These are phyloP conservation scores for Graphilbum sp. DNA, from an alignment of 2,329 filamentous ascomycete species.

Conservation along the genomic window DNA sequence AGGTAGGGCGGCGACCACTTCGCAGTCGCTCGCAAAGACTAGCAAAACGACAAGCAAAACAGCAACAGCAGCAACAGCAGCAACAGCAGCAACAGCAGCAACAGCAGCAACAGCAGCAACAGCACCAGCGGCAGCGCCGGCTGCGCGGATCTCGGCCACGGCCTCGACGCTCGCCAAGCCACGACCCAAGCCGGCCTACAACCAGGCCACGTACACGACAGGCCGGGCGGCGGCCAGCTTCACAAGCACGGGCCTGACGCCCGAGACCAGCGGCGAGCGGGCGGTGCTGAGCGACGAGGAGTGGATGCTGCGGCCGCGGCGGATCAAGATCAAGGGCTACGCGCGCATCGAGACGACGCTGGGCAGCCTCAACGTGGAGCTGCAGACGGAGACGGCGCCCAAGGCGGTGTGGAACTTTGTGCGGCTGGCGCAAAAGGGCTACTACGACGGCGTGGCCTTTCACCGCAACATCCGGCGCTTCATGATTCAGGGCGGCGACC, in stretches of 20 bases:
- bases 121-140: too few relatives aligned
- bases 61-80: constrained; percentile 24
- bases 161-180: too few relatives aligned
- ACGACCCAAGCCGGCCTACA: constrained; percentile 45
- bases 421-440: constrained; percentile 71
- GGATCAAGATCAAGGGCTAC: constrained; percentile 82
- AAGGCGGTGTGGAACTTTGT: constrained; percentile 97
- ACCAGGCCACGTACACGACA: constrained; percentile 80
- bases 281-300: constrained; percentile 85
- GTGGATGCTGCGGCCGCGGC: constrained; percentile 83
- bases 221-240: constrained; percentile 86
- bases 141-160: too few relatives aligned
- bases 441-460: constrained; percentile 72
- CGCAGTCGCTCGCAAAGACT: too few relatives aligned
- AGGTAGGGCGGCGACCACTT: too few relatives aligned
- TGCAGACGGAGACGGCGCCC: constrained; percentile 81
- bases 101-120: too few relatives aligned
- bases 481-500: constrained; percentile 96
- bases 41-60: too few relatives aligned
- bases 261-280: constrained; percentile 74
- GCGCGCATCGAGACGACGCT: constrained; percentile 75
- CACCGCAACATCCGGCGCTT: constrained; percentile 92
- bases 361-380: constrained; percentile 73
- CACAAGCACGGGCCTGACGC: constrained; percentile 85
- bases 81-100: background rate